phyloP scores from a whole-genome alignment of 106 monocot genomes.

The Dendrobium officinale region DNA sequence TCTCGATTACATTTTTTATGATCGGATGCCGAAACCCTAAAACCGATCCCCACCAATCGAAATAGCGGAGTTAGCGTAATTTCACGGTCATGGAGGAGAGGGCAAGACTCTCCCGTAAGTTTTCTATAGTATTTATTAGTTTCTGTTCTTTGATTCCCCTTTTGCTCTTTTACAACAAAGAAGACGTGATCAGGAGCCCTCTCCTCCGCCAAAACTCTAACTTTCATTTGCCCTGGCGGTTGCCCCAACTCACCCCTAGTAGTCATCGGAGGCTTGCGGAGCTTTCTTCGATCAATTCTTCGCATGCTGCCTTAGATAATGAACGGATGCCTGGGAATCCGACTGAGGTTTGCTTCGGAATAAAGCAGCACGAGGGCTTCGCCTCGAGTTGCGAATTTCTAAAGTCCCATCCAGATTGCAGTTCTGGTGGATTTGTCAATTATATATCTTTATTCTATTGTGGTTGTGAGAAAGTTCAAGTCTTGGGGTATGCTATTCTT shows the following conservation, averaged over 20 bases:
- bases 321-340: slow-evolving; percentile 23
- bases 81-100: slow-evolving; percentile 8
- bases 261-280: slow-evolving; percentile 33
- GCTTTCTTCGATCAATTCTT: slow-evolving; percentile 20
- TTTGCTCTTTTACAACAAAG: slow-evolving; percentile 41
- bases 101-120: slow-evolving; percentile 7
- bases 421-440: slow-evolving; percentile 65
- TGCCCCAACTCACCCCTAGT: not conserved
- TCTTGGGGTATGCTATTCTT: slow-evolving; percentile 54
- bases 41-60: not conserved
- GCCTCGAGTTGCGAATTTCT: slow-evolving; percentile 58
- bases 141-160: slow-evolving; percentile 33
- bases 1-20: not conserved
- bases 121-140: slow-evolving; percentile 21
- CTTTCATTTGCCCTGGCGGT: not conserved
- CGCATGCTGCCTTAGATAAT: slow-evolving; percentile 9
- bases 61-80: not conserved
- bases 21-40: slow-evolving; percentile 1
- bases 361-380: slow-evolving; percentile 45
- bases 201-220: slow-evolving; percentile 14
- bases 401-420: slow-evolving; percentile 43
- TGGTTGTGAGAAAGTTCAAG: slow-evolving; percentile 29
- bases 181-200: slow-evolving; percentile 16
- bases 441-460: slow-evolving; percentile 86
- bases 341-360: slow-evolving; percentile 36